Evolutionary conservation across 352 stramenopile genomes (phyloP), one percentile per base, ranked within the genome.

Genomic region (Phytophthora citricola): DNA sequence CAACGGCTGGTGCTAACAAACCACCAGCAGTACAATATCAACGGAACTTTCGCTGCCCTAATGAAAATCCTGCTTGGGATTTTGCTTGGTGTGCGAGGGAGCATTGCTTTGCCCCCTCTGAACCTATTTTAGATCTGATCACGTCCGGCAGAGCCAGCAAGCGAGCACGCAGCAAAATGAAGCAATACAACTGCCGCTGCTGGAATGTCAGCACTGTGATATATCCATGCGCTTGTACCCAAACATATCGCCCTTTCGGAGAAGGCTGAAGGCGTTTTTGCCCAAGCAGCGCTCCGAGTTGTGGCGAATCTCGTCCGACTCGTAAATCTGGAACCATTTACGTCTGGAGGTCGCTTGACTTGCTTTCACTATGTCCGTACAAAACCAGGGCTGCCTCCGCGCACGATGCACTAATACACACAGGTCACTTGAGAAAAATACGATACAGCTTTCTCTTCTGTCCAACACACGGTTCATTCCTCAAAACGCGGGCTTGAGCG

Each of bases 381-480:
- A 69, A 31, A 69, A 51, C 24, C 34, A n/a, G 24, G 59, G 7
- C 61, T n/a, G 7, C 22, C 17, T 22, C 26, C 17, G n/a, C 39
- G 29, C 39, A 32, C 24, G 39, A 14, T 15, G 41, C 29, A 59
- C 9, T 24, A 49, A 38, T n/a, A 22, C 14, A 10, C 7, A 36
- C 8, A 50, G 45, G 26, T 56, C 14, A 2, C 10, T 17, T 69
- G 61, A 69, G 61, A 69, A 66, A 58, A 59, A 61, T 55, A 43
- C 32, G 17, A 43, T 36, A 56, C 49, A 40, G 26, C 46, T 17
- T 50, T 4, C 39, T 26, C 58, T 26, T 47, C 45, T 69, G 61
- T 63, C 61, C 61, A 69, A 64, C 53, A 57, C 52, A 43, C 27
- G 24, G 39, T 54, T 36, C 63, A 71, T 66, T 71, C 40, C 63